Conservation (phyloP, 106 monocot genomes). For the Chionographis japonica region DNA sequence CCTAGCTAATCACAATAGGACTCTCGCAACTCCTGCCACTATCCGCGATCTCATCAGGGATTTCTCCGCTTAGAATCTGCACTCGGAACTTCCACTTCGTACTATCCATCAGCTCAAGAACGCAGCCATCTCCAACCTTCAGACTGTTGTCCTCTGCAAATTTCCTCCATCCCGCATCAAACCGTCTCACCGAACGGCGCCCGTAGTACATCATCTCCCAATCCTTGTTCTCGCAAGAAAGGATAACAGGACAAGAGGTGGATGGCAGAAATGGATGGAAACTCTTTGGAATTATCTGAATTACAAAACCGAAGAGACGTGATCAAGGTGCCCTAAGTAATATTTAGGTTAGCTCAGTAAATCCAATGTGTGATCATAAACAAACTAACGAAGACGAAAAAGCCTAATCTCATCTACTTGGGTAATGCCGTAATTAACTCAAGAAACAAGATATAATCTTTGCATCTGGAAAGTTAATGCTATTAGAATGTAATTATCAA, state of each 20-base stretch:
- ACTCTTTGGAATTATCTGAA: conserved; percentile 32
- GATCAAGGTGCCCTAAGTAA: background rate
- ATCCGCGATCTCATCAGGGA: conserved; percentile 8
- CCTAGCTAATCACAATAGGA: no score
- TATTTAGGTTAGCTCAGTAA: no score
- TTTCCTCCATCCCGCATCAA: conserved; percentile 27
- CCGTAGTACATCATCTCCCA: conserved; percentile 40
- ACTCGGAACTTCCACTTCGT: conserved; percentile 32
- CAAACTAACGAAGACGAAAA: no score
- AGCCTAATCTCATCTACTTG: no score
- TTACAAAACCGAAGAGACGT: background rate
- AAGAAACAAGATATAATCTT: no score
- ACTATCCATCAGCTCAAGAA: conserved; percentile 46
- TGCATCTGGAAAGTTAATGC: no score
- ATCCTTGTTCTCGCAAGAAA: conserved; percentile 13
- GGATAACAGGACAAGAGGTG: background rate
- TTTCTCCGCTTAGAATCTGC: conserved; percentile 34
- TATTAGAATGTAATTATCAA: no score
- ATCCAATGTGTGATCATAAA: no score
- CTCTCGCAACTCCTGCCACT: background rate
- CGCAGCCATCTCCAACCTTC: conserved; percentile 49
- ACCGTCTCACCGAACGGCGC: conserved; percentile 2
- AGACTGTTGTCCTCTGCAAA: conserved; percentile 43
- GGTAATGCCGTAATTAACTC: no score
- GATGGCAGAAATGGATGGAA: conserved; percentile 32